These are phyloP conservation scores for Warburgia ugandensis DNA, from an alignment of 164 flowering plant genomes.

Conservation along the genomic window DNA sequence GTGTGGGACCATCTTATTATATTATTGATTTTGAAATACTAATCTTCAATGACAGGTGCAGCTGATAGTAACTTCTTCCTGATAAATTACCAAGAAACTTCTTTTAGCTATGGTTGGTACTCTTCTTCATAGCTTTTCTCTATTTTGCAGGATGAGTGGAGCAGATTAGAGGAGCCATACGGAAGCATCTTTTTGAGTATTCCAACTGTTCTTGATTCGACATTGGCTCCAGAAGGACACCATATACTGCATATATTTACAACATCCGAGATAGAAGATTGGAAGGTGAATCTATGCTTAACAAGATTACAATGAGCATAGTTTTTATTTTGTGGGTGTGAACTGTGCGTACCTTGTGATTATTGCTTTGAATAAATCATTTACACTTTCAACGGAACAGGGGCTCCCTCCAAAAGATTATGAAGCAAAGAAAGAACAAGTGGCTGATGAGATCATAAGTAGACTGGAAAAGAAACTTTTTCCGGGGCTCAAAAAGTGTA, in stretches of 20 bases:
- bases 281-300: slow-evolving; percentile 54
- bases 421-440: slow-evolving; percentile 69
- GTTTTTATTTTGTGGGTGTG: not conserved
- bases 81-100: too few species aligned
- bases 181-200: slow-evolving; percentile 97
- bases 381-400: slow-evolving; percentile 28
- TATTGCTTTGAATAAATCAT: not conserved
- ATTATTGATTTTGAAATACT: too few species aligned
- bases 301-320: not conserved
- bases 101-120: too few species aligned
- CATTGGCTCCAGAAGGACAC: slow-evolving; percentile 79
- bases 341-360: not conserved
- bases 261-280: slow-evolving; percentile 80
- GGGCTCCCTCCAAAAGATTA: slow-evolving; percentile 71
- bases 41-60: too few species aligned
- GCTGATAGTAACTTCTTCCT: too few species aligned
- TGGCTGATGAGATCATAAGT: slow-evolving; percentile 74
- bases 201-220: slow-evolving; percentile 87
- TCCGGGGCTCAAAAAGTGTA: slow-evolving; percentile 75
- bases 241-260: slow-evolving; percentile 96
- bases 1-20: too few species aligned
- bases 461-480: slow-evolving; percentile 88
- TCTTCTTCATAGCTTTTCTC: slow-evolving; percentile 2
- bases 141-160: slow-evolving; percentile 57
- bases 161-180: slow-evolving; percentile 70